Percentiles rank a stretch among this genome's conserved stretches.
These are phyloP conservation scores for Yarrowia bubula DNA, from an alignment of 805 yeast genomes.

Conservation along the genomic window DNA sequence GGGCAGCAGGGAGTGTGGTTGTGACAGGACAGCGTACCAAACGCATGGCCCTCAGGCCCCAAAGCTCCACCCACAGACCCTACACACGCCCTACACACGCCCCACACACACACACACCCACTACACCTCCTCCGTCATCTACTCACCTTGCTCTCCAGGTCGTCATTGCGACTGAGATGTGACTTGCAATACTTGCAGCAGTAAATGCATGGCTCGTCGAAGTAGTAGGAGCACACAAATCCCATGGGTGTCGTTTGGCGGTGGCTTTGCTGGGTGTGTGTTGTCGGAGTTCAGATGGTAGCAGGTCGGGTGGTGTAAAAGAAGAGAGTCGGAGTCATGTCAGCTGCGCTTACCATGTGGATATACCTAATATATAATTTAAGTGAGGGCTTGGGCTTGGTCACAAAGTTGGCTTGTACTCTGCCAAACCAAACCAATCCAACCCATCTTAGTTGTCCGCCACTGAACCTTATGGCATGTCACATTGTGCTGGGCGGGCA, in stretches of 20 bases:
- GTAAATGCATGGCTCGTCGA: slow-evolving; percentile 40
- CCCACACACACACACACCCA: not conserved
- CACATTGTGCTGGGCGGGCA: not conserved
- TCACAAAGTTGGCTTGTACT: slow-evolving; percentile 19
- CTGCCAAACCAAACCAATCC: not conserved
- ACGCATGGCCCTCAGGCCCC: not conserved
- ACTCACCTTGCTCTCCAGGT: slow-evolving; percentile 43
- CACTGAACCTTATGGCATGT: slow-evolving; percentile 17
- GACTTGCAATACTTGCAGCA: slow-evolving; percentile 45
- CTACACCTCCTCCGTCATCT: too few relatives aligned
- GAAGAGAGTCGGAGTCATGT: too few relatives aligned
- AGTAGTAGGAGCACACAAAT: slow-evolving; percentile 46
- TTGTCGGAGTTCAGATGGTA: too few relatives aligned
- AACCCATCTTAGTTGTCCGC: not conserved
- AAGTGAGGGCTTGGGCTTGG: not conserved
- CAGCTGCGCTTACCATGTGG: slow-evolving; percentile 4
- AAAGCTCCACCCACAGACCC: not conserved
- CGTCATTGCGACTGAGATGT: slow-evolving; percentile 42
- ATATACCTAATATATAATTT: slow-evolving; percentile 9
- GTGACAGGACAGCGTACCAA: too few relatives aligned
- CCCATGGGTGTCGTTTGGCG: slow-evolving; percentile 43
- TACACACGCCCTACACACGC: slow-evolving; percentile 33
- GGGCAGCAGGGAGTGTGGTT: slow-evolving; percentile 5
- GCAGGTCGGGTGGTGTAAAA: too few relatives aligned
- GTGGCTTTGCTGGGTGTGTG: not conserved